These are phyloP conservation scores for Luffa aegyptiaca DNA, from an alignment of 306 rosid genomes.

Conservation along the genomic window DNA sequence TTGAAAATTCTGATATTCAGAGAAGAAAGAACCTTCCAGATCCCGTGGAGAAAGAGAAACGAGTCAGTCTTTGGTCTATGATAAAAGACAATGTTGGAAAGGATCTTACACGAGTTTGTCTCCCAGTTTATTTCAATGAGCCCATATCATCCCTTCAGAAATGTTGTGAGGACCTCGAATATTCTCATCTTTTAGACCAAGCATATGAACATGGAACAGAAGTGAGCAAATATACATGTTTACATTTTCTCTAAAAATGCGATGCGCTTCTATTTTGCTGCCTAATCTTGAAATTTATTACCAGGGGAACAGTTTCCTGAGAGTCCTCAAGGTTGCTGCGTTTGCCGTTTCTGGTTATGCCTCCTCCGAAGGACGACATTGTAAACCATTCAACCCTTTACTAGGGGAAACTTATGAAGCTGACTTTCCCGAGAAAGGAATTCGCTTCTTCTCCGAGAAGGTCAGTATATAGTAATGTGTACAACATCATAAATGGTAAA, in stretches of 20 bases:
- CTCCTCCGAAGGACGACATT: conserved; percentile 89
- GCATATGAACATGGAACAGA: conserved; percentile 81
- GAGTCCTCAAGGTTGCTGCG: conserved; percentile 83
- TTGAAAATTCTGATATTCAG: conserved; percentile 28
- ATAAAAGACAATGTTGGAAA: conserved; percentile 97
- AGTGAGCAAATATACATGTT: conserved; percentile 28
- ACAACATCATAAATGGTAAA: not conserved
- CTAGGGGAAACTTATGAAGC: conserved; percentile 99
- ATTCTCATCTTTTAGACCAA: conserved; percentile 75
- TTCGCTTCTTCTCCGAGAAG: conserved; percentile 98
- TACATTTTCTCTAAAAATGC: not conserved
- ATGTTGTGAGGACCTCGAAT: conserved; percentile 92
- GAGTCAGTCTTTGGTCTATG: conserved; percentile 95
- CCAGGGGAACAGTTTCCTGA: conserved; percentile 84
- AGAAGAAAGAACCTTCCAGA: conserved; percentile 83
- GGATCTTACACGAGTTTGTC: conserved; percentile 92
- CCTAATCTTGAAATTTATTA: conserved; percentile 10
- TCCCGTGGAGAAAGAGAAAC: conserved; percentile 93
- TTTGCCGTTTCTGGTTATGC: conserved; percentile 98
- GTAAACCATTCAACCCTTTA: conserved; percentile 97
- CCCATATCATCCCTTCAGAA: conserved; percentile 97
- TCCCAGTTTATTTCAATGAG: conserved; percentile 97
- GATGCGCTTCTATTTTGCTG: not conserved
- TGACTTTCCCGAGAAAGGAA: conserved; percentile 80
- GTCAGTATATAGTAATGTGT: conserved; percentile 26